Base-by-base conservation (phyloP, 2,329 filamentous ascomycete species). In the Neofusicoccum kwambonambiense region DNA sequence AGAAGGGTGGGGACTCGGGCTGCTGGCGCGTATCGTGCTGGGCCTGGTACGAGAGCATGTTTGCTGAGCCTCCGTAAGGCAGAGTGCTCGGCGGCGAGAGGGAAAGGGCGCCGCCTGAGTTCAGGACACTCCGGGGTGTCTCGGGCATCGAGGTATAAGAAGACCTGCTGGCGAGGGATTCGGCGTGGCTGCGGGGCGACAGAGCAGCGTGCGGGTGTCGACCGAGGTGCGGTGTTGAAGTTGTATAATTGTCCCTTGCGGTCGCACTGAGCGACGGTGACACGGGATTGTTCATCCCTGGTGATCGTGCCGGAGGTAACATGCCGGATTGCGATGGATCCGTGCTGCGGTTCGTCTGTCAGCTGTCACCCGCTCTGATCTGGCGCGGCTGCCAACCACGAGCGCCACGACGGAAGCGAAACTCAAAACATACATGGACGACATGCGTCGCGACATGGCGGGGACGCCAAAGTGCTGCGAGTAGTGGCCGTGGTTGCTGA, bases 261-360 rank as follows among this genome's bases (percentile, higher is more conserved):
- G 75, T 72, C 44, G 70, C 68, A 70, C 74, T 72, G 70, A 78
- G 71, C 68, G 75, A 73, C 44, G 78, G 77, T 76, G 77, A 76
- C 71, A 78, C 77, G 65, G 76, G 72, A 68, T 76, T 76, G 67
- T 72, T 75, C 67, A 79, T 74, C 63, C 76, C 77, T 71, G 78
- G 74, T 72, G 75, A 76, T 74, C 77, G 73, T 69, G 74, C 68
- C 67, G 77, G 76, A 72, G 78, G 76, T 75, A 82, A 78, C 77
- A 84, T 80, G 52, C 76, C 78, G 68, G 80, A 73, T 62, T 80
- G 78, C 66, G 82, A 80, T 71, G 79, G 76, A 69, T 82, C 83
- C 72, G 69, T 72, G 70, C 77, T 79, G 75, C 67, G 67, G 70
- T 71, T 70, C 72, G 67, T 70, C 69, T 72, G 73, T 78, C 74